Evolutionary conservation across 192 early-diverging fungal genomes (phyloP), one percentile per base, ranked within the genome.

Genomic region (Backusella psychrophila): DNA sequence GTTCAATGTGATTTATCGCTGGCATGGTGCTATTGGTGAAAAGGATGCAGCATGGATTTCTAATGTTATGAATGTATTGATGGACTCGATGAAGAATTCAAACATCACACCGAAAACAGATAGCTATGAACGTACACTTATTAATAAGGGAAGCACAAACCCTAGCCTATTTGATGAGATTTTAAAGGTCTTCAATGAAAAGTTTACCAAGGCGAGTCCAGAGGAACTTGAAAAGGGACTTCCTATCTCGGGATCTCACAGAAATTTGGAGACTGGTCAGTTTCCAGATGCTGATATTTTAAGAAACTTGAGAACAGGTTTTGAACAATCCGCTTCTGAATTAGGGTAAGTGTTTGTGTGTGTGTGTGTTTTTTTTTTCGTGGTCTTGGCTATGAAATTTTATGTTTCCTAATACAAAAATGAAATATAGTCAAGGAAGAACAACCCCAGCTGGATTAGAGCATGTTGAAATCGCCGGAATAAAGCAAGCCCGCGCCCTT

Each of bases 381-480:
- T 23, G 36, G 38, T 2, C 1, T 39, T 39, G 9, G 12, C 11
- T 39, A 39, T 39, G 38, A 39, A 39, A 39, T 41, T 21, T 69
- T 69, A 19, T 49, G 35, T 38, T 67, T 65, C 65, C n/a, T 31
- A 21, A 26, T 7, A n/a, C 6, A 36, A 56, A 21, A 52, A 56
- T 39, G 33, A 52, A 38, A 35, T 68, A n/a, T 59, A 84, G 86
- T 41, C 77, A 80, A 19, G 87, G 84, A 2, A 71, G 71, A 36
- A 78, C 78, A 35, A 75, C 86, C 33, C 82, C 87, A 26, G 73
- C 65, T n/a, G 78, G 46, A 1, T 63, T 87, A 19, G 78, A 71
- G 35, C 44, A 74, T 41, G 78, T 88, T 31, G 86, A 87, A 34
- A 67, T 89, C n/a, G 71, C 72, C 12, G 87, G 86, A 14, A 87